A percentile compares a stretch with the other conserved stretches of the same genome.
Evolutionary conservation across 352 stramenopile species (phyloP).

Genomic region (Globisporangium okanoganense): DNA sequence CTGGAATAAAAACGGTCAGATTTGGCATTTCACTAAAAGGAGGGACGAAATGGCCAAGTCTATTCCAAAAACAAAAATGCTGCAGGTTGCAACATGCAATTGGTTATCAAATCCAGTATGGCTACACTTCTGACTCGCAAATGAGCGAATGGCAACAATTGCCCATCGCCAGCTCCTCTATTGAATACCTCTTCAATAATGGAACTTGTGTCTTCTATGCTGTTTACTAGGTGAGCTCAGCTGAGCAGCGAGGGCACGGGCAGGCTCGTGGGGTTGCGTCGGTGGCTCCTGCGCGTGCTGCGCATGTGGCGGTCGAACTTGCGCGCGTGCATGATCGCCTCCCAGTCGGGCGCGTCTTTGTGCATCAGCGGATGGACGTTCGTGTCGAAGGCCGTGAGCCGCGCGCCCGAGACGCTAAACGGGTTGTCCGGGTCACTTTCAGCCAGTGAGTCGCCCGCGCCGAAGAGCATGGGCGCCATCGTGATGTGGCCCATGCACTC

Average conservation of each 20-base stretch:
- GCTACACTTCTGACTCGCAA: no score
- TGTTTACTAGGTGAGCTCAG: neutral
- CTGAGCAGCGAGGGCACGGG: slow-evolving; percentile 24
- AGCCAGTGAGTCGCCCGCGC: neutral
- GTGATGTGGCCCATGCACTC: slow-evolving; percentile 1
- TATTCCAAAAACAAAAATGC: no score
- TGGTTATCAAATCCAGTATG: no score
- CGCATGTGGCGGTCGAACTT: slow-evolving; percentile 80
- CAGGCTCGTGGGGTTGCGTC: slow-evolving; percentile 34
- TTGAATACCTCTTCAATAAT: neutral
- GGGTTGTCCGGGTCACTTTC: neutral
- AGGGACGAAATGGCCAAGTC: no score
- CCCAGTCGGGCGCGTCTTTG: slow-evolving; percentile 26
- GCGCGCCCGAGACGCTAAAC: neutral
- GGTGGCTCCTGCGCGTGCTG: slow-evolving; percentile 50
- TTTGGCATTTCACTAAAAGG: no score
- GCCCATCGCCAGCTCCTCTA: no score
- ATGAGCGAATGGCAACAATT: no score
- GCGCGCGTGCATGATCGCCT: slow-evolving; percentile 37
- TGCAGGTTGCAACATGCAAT: no score
- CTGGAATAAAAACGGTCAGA: no score
- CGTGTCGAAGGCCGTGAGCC: slow-evolving; percentile 10
- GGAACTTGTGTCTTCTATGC: neutral
- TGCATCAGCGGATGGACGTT: neutral
- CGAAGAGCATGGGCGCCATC: slow-evolving; percentile 7